Evolutionary conservation across 176 grass and related monocot species (phyloP).

Genomic region (Oryza nivara): DNA sequence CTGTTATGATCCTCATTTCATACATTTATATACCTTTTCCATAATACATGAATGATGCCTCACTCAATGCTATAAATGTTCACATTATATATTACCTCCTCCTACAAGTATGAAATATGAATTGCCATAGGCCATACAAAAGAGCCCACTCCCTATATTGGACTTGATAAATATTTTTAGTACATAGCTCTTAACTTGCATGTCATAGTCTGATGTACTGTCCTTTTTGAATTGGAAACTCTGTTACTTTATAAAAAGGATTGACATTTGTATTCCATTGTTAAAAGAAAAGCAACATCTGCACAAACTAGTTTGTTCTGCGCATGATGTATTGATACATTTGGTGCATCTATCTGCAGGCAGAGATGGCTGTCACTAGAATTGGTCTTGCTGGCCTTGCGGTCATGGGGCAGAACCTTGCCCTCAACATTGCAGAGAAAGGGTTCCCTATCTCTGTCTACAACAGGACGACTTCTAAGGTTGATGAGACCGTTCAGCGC

Average conservation of each 20-base stretch:
- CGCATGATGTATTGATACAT: not conserved
- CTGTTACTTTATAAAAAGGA: no score
- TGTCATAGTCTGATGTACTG: no score
- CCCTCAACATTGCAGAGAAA: slow-evolving; percentile 82
- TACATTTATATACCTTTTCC: no score
- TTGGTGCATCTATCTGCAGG: not conserved
- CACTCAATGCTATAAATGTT: no score
- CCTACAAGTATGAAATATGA: no score
- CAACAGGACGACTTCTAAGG: slow-evolving; percentile 86
- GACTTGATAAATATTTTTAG: no score
- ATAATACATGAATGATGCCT: no score
- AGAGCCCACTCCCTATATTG: no score
- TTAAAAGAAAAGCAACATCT: not conserved
- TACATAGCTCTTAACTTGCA: not conserved
- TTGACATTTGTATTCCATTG: not conserved
- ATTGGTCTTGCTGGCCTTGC: slow-evolving; percentile 73
- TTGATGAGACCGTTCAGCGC: slow-evolving; percentile 69
- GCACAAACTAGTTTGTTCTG: not conserved
- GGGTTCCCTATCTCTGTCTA: slow-evolving; percentile 89
- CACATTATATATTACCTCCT: no score
- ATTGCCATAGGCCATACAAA: no score
- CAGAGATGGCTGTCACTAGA: slow-evolving; percentile 58
- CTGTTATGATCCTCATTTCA: no score
- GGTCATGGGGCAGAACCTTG: slow-evolving; percentile 88
- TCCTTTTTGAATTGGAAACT: no score